These are phyloP conservation scores for Fagopyrum homotropicum DNA, from an alignment of 148 eudicot genomes.

Conservation along the genomic window DNA sequence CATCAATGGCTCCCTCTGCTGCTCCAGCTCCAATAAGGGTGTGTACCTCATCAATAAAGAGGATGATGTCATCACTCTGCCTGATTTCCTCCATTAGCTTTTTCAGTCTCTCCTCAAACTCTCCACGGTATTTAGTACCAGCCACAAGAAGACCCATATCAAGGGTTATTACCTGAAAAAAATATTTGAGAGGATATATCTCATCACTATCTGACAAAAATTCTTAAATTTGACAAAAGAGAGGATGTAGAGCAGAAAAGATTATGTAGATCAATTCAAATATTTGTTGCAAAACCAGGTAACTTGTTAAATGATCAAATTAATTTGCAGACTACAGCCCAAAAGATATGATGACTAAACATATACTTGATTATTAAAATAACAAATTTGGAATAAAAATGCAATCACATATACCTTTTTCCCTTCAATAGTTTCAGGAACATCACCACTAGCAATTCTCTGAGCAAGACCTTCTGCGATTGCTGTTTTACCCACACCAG, in stretches of 20 bases:
- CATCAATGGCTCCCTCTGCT: slow-evolving; percentile 97
- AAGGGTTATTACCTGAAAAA: slow-evolving; percentile 72
- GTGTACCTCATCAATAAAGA: slow-evolving; percentile 93
- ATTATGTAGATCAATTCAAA: too few relatives aligned
- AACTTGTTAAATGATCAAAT: background rate
- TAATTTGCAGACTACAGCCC: slow-evolving; percentile 16
- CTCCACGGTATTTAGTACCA: slow-evolving; percentile 94
- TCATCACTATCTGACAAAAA: slow-evolving; percentile 60
- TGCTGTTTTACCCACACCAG: slow-evolving; percentile 97
- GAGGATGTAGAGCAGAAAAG: background rate
- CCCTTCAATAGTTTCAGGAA: slow-evolving; percentile 95
- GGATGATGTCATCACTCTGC: slow-evolving; percentile 73
- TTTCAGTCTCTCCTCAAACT: slow-evolving; percentile 87
- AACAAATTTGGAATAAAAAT: too few relatives aligned
- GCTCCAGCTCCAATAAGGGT: slow-evolving; percentile 93
- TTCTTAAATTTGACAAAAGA: slow-evolving; percentile 24
- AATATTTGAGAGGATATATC: background rate
- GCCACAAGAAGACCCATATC: slow-evolving; percentile 96
- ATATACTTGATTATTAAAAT: too few relatives aligned
- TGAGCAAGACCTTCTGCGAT: slow-evolving; percentile 98
- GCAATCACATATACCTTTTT: slow-evolving; percentile 47
- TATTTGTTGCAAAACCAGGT: too few relatives aligned
- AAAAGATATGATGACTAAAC: too few relatives aligned
- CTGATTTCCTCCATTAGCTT: slow-evolving; percentile 95
- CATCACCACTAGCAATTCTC: slow-evolving; percentile 83